Percentiles rank a stretch among this genome's conserved stretches.
These are phyloP conservation scores for Ceratocystis cubensis DNA, from an alignment of 2,329 filamentous ascomycete species.

Conservation along the genomic window DNA sequence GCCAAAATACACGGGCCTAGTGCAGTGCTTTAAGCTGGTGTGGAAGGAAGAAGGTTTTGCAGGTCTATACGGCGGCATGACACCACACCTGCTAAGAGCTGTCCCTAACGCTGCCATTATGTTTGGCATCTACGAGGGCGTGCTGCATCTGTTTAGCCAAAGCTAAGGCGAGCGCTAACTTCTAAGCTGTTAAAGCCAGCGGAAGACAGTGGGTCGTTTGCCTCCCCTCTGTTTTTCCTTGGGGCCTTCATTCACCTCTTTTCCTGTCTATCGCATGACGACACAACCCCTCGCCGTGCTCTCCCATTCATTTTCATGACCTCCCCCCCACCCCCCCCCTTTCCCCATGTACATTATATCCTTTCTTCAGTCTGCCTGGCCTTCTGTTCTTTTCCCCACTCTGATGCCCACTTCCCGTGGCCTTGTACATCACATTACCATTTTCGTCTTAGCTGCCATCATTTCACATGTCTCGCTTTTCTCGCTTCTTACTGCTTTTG, in stretches of 20 bases:
- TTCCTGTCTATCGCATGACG: not conserved
- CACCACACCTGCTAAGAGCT: constrained; percentile 79
- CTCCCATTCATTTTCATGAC: not conserved
- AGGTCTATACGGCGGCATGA: constrained; percentile 79
- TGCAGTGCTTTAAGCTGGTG: constrained; percentile 79
- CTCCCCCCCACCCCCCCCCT: not conserved
- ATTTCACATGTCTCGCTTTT: not conserved
- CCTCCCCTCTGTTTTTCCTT: not conserved
- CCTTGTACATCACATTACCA: not conserved
- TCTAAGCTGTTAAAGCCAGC: not conserved
- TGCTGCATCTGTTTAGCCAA: constrained; percentile 36
- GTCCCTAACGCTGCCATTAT: constrained; percentile 91
- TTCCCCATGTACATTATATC: not conserved
- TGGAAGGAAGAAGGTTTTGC: constrained; percentile 80
- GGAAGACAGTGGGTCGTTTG: too few relatives aligned
- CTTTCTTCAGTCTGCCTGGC: not conserved
- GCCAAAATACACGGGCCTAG: constrained; percentile 75
- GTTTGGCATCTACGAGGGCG: constrained; percentile 74
- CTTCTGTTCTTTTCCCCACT: not conserved
- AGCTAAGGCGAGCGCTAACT: not conserved
- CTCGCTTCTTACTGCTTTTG: not conserved
- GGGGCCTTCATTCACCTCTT: not conserved
- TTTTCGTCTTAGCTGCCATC: not conserved
- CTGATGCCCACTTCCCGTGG: not conserved
- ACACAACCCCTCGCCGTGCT: not conserved